Evolutionary conservation across 805 yeast genomes (phyloP).

Genomic region (Yamadazyma kitorensis): DNA sequence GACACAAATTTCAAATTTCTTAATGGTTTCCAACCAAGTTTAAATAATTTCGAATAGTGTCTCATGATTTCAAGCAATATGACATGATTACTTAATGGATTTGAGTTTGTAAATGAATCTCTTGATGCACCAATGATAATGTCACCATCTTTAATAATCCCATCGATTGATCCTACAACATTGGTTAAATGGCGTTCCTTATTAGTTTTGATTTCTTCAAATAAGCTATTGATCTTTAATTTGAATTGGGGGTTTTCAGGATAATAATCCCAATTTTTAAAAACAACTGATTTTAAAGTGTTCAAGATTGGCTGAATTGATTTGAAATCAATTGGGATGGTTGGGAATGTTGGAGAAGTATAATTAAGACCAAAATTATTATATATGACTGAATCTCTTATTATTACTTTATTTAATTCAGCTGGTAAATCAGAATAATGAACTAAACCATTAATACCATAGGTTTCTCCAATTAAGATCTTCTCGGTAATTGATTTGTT

Average conservation of each 20-base stretch:
- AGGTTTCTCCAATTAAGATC: slow-evolving; percentile 20
- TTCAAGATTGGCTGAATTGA: slow-evolving; percentile 25
- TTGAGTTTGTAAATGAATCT: slow-evolving; percentile 34
- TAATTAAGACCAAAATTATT: slow-evolving; percentile 5
- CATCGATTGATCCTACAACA: slow-evolving; percentile 31
- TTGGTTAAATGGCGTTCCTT: slow-evolving; percentile 22
- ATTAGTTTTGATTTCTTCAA: slow-evolving; percentile 11
- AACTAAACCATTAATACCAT: slow-evolving; percentile 26
- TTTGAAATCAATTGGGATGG: slow-evolving; percentile 27
- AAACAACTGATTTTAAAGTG: slow-evolving; percentile 15
- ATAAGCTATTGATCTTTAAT: slow-evolving; percentile 15
- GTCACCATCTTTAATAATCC: slow-evolving; percentile 38
- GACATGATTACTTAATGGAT: slow-evolving; percentile 40
- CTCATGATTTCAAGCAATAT: slow-evolving; percentile 38
- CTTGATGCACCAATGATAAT: slow-evolving; percentile 39
- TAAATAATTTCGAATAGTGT: slow-evolving; percentile 26
- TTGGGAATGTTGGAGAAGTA: slow-evolving; percentile 16
- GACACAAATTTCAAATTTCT: slow-evolving; percentile 38
- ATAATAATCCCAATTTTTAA: slow-evolving; percentile 22
- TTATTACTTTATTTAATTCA: slow-evolving; percentile 13
- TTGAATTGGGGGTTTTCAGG: slow-evolving; percentile 17
- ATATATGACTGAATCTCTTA: slow-evolving; percentile 18
- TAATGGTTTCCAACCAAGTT: slow-evolving; percentile 42
- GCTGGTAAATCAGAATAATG: slow-evolving; percentile 17
- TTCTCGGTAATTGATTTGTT: slow-evolving; percentile 21